phyloP scores from a whole-genome alignment of 2,329 filamentous ascomycete genomes.

The Trichoderma lentiforme region DNA sequence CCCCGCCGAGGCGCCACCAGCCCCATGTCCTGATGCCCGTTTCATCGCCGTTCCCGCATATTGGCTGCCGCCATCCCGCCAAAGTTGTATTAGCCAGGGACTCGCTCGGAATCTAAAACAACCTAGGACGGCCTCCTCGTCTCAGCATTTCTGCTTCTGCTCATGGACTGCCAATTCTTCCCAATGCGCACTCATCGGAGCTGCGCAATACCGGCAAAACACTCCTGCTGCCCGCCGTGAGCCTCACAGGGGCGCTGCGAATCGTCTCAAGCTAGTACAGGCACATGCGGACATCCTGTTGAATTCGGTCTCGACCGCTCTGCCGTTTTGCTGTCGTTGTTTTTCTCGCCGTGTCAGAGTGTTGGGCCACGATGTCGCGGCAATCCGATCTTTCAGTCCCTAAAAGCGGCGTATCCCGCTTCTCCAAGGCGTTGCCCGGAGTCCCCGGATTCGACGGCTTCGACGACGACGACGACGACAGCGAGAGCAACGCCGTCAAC shows the following conservation, averaged over 20 bases:
- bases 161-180: background rate
- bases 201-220: background rate
- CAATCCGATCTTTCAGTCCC: background rate
- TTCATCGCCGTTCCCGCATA: conserved; percentile 9
- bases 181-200: background rate
- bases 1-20: background rate
- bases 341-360: background rate
- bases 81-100: conserved; percentile 18
- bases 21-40: conserved; percentile 4
- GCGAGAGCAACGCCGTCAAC: conserved; percentile 15
- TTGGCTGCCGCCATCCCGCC: conserved; percentile 1
- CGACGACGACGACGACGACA: conserved; percentile 15
- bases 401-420: conserved; percentile 48
- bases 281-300: background rate
- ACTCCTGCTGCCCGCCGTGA: background rate
- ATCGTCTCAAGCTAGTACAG: conserved; percentile 1
- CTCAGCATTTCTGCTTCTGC: conserved; percentile 14
- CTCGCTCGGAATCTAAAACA: conserved; percentile 17
- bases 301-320: conserved; percentile 3
- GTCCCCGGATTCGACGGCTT: conserved; percentile 37
- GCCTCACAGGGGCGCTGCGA: background rate
- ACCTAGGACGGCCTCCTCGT: conserved; percentile 10
- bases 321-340: background rate
- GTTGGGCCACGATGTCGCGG: conserved; percentile 7
- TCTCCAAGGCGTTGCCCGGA: conserved; percentile 56